phyloP scores from a whole-genome alignment of 2,329 filamentous ascomycete species.

The Ustilaginoidea virens region DNA sequence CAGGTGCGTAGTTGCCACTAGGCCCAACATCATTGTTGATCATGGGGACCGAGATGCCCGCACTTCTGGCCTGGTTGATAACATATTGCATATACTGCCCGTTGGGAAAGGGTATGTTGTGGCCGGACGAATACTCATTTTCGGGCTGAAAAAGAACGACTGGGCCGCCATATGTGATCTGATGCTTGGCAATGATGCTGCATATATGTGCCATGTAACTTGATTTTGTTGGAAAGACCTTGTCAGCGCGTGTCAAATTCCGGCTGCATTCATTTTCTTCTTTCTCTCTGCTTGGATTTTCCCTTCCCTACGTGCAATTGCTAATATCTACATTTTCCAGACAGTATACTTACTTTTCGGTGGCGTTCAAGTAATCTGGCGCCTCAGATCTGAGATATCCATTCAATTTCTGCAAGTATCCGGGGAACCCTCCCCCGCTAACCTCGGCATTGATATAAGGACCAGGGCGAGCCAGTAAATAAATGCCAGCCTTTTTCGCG shows the following conservation, averaged over 20 bases:
- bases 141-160: conserved; percentile 69
- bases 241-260: not conserved
- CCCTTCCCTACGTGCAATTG: no score
- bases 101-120: conserved; percentile 43
- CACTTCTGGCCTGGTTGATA: conserved; percentile 48
- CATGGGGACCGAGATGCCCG: conserved; percentile 58
- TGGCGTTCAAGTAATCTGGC: conserved; percentile 47
- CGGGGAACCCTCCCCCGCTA: conserved; percentile 64
- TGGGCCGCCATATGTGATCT: conserved; percentile 72
- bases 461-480: conserved; percentile 55
- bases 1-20: conserved; percentile 47
- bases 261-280: no score
- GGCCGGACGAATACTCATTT: conserved; percentile 55
- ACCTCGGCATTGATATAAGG: conserved; percentile 70
- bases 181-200: conserved; percentile 52
- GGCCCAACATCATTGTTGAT: conserved; percentile 59
- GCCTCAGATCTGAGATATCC: conserved; percentile 48
- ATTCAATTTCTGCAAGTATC: conserved; percentile 59
- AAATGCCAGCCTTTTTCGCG: conserved; percentile 57
- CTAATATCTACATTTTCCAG: no score
- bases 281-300: no score
- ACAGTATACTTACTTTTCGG: conserved; percentile 37
- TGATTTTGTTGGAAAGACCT: not conserved
- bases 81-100: conserved; percentile 55
- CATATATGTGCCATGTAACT: conserved; percentile 48